A percentile compares a stretch with the other conserved stretches of the same genome.
Evolutionary conservation across 1,284 basidiomycete genomes (phyloP).

Genomic region (Leccinum proliferum): DNA sequence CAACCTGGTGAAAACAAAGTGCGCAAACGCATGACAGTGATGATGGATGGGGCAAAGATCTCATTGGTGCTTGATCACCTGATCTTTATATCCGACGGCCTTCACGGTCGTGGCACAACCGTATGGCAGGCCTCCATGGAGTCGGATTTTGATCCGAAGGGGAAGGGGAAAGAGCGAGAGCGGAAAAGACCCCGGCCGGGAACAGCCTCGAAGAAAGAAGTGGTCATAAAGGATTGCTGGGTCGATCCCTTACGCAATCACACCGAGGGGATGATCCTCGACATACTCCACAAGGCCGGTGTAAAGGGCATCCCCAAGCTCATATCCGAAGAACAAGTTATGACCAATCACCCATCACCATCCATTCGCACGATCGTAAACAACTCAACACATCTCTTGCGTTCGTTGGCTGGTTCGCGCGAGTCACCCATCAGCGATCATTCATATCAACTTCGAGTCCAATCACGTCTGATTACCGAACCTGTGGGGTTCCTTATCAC

Average conservation of each 20-base stretch:
- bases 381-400: background rate
- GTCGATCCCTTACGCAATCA: background rate
- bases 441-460: background rate
- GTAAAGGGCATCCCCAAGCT: background rate
- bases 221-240: background rate
- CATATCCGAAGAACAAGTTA: background rate
- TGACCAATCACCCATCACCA: background rate
- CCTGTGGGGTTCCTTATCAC: background rate
- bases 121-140: background rate
- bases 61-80: background rate
- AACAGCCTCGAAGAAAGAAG: background rate
- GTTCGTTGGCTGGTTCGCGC: background rate
- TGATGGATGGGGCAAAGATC: background rate
- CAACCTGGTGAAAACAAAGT: background rate
- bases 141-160: background rate
- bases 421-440: background rate
- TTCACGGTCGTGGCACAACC: background rate
- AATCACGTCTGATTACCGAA: background rate
- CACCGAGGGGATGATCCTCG: background rate
- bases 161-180: background rate
- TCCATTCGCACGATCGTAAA: background rate
- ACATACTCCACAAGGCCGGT: background rate
- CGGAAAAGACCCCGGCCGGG: background rate
- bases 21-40: background rate
- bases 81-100: background rate